These are phyloP conservation scores for Kentomonas sorsogonicus DNA, from an alignment of 208 protist genomes.

Conservation along the genomic window DNA sequence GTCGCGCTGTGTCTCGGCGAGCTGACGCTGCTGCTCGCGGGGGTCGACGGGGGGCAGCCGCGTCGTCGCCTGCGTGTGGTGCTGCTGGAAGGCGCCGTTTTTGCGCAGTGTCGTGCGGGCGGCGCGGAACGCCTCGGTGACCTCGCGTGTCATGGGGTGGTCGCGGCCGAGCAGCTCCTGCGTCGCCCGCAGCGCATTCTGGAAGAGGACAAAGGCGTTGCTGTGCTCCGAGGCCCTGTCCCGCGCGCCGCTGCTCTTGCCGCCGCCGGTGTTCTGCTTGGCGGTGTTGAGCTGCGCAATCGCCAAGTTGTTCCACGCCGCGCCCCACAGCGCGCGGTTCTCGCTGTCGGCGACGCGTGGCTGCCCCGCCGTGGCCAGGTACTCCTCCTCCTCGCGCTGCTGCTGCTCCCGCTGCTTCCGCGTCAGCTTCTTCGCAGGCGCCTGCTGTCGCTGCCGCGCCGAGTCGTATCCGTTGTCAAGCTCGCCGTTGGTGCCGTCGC, in stretches of 20 bases:
- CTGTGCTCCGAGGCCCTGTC: constrained; percentile 61
- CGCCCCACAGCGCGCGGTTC: constrained; percentile 77
- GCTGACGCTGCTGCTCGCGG: constrained; percentile 48
- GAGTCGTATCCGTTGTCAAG: background rate
- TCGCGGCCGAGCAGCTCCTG: constrained; percentile 66
- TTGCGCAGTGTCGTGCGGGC: constrained; percentile 54
- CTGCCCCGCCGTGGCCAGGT: constrained; percentile 31
- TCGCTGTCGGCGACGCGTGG: constrained; percentile 59
- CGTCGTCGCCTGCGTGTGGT: constrained; percentile 59
- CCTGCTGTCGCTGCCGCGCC: constrained; percentile 2
- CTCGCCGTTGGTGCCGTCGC: too few relatives aligned
- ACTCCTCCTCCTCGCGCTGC: constrained; percentile 17
- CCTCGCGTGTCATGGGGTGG: constrained; percentile 73
- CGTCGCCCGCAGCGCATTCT: constrained; percentile 83
- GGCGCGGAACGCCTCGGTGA: constrained; percentile 61
- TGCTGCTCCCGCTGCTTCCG: constrained; percentile 8
- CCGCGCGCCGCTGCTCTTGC: constrained; percentile 21
- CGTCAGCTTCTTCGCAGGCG: background rate
- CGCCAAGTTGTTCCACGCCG: constrained; percentile 85
- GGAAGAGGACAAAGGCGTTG: constrained; percentile 65
- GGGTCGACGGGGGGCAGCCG: constrained; percentile 66
- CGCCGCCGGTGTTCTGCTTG: background rate
- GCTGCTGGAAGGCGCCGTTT: constrained; percentile 65
- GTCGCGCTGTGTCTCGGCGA: constrained; percentile 29
- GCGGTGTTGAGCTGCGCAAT: constrained; percentile 82